Evolutionary conservation across 306 rosid genomes (phyloP).

Genomic region (Cotoneaster glaucophyllus): DNA sequence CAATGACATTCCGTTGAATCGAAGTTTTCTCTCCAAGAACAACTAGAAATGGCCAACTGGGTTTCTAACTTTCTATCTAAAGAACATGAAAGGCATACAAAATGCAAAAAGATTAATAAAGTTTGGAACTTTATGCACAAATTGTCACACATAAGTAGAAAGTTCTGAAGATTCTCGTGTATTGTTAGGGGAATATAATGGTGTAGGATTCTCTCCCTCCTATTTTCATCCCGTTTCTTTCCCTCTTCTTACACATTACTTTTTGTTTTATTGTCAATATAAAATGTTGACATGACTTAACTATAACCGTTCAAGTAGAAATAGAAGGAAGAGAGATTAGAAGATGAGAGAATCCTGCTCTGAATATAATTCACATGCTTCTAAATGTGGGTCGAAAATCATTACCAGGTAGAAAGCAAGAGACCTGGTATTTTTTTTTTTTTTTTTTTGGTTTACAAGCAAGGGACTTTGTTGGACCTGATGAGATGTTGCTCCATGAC

Average conservation of each 20-base stretch:
- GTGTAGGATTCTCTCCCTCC: too few species aligned
- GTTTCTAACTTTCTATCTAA: background rate
- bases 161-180: background rate
- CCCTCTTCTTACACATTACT: too few species aligned
- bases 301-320: too few species aligned
- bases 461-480: background rate
- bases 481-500: background rate
- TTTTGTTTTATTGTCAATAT: too few species aligned
- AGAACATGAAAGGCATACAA: slow-evolving; percentile 3
- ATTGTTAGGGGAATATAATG: background rate
- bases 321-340: too few species aligned
- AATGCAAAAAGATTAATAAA: background rate
- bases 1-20: background rate
- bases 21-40: background rate
- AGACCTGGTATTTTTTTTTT: too few species aligned
- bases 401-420: background rate
- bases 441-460: background rate
- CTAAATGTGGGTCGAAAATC: background rate
- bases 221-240: too few species aligned
- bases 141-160: background rate
- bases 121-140: background rate
- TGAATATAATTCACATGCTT: background rate
- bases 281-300: too few species aligned
- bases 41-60: slow-evolving; percentile 6
- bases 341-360: too few species aligned